phyloP scores from a whole-genome alignment of 495 filamentous ascomycete genomes.

The Penicillium malachiteum region DNA sequence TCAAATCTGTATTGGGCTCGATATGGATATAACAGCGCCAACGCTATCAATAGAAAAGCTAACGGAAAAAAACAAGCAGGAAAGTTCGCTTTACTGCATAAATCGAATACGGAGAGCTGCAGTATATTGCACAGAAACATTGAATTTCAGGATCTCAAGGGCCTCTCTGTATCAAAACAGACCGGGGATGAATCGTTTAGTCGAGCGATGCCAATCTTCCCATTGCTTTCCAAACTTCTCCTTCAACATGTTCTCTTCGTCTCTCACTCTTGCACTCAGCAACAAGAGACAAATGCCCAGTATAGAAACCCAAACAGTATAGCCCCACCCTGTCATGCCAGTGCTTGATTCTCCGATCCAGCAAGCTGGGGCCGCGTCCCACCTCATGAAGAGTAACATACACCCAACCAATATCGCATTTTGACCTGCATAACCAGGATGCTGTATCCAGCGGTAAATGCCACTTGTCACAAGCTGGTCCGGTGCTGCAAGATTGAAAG shows the following conservation, averaged over 20 bases:
- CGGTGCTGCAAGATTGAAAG: conserved; percentile 45
- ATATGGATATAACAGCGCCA: too few relatives aligned
- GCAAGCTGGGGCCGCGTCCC: conserved; percentile 33
- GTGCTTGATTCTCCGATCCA: conserved; percentile 16
- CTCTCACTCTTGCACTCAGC: conserved; percentile 20
- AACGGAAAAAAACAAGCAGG: too few relatives aligned
- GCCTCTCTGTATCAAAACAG: conserved; percentile 11
- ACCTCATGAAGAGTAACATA: conserved; percentile 26
- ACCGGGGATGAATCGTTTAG: conserved; percentile 27
- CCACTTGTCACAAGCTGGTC: conserved; percentile 42
- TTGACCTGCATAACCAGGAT: conserved; percentile 48
- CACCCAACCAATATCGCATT: conserved; percentile 20
- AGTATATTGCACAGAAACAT: too few relatives aligned
- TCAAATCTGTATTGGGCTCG: too few relatives aligned
- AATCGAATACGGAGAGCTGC: too few relatives aligned
- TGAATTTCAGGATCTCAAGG: not conserved
- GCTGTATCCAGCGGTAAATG: conserved; percentile 45
- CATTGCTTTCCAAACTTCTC: conserved; percentile 42
- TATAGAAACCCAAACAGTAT: not conserved
- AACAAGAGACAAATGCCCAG: not conserved
- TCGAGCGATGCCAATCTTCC: conserved; percentile 43
- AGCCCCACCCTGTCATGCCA: not conserved
- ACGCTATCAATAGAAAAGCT: too few relatives aligned
- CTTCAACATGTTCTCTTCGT: conserved; percentile 47
- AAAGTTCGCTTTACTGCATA: too few relatives aligned